Evolutionary conservation across 495 filamentous ascomycete species (phyloP), one percentile per base, ranked within the genome.

Genomic region (Aspergillus wentii): DNA sequence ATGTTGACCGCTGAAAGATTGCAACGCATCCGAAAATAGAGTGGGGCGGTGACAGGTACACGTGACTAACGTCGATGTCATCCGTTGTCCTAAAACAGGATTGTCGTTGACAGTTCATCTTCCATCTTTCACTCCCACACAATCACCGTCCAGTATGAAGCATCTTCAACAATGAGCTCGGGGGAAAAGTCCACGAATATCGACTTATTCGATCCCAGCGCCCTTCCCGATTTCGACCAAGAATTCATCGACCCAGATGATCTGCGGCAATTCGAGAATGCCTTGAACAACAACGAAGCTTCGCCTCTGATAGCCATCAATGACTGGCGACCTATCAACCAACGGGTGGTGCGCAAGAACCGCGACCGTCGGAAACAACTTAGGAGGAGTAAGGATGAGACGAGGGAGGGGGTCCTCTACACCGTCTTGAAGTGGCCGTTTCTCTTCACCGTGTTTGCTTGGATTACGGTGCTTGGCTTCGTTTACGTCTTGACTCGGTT

Each of bases 391-490:
- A 86, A 79, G 44, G 92, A 98, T 57, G 92, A 98, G 62, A 96
- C 91, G 2, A 70, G 92, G 33, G 92, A 98, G 63, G 92, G 92
- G 0, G 87, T 90, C 48, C 72, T 94, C 10, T 97, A 98, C 57
- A 74, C 72, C 1, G 52, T 97, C 17, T 65, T 95, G 30, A 94
- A 95, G 58, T 96, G 89, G 87, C 94, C 92, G 5, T 75, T 98
- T 41, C 66, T 98, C 19, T 48, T 86, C 13, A 64, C 82, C 19
- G 89, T 95, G 0, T 71, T 82, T 30, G 75, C 80, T 9, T 97
- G 89, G 88, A 78, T 98, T 35, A 32, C 76, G 1, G 74, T 85
- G 7, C 69, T 81, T 18, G 69, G 76, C 29, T 56, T 79, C n/a
- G 65, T 75, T 23, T 97, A 98, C 64, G 56, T 85, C 11, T 56